phyloP scores from a whole-genome alignment of 2,329 filamentous ascomycete genomes.

The Fusarium verticillioides region DNA sequence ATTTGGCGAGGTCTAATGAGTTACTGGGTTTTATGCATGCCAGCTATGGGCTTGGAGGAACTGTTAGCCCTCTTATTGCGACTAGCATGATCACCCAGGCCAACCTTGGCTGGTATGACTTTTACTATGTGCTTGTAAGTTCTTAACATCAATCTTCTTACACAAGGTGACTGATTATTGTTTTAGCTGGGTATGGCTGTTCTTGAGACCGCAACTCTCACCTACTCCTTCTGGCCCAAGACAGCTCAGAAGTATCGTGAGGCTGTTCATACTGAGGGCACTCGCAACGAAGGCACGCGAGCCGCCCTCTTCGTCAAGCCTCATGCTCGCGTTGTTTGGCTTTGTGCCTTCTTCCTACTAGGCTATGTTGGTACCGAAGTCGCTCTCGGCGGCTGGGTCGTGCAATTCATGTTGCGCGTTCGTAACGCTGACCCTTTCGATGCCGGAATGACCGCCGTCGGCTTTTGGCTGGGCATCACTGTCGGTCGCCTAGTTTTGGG shows the following conservation, averaged over 20 bases:
- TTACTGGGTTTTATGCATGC: constrained; percentile 75
- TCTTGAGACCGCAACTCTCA: constrained; percentile 49
- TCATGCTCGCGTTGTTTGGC: constrained; percentile 69
- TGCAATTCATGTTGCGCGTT: constrained; percentile 83
- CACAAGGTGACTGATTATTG: accelerated
- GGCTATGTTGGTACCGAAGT: constrained; percentile 82
- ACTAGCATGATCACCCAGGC: constrained; percentile 75
- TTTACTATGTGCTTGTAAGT: constrained; percentile 69
- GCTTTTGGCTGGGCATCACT: constrained; percentile 84
- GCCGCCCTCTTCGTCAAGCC: constrained; percentile 54
- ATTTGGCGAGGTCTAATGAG: constrained; percentile 76
- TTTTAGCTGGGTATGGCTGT: constrained; percentile 4
- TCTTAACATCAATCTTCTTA: accelerated
- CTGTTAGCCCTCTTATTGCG: constrained; percentile 75
- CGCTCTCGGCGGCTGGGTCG: constrained; percentile 84
- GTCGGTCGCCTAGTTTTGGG: constrained; percentile 62
- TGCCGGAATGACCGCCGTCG: constrained; percentile 79
- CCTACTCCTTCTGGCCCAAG: constrained; percentile 69
- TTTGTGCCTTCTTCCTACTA: constrained; percentile 76
- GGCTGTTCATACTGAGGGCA: constrained; percentile 38
- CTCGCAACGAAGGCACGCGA: constrained; percentile 25
- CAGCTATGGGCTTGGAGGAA: constrained; percentile 74
- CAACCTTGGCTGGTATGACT: constrained; percentile 72
- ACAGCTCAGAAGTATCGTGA: constrained; percentile 65
- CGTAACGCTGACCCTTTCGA: constrained; percentile 73